phyloP scores from a whole-genome alignment of 2,329 filamentous ascomycete genomes.

The Diaporthe citriasiana region DNA sequence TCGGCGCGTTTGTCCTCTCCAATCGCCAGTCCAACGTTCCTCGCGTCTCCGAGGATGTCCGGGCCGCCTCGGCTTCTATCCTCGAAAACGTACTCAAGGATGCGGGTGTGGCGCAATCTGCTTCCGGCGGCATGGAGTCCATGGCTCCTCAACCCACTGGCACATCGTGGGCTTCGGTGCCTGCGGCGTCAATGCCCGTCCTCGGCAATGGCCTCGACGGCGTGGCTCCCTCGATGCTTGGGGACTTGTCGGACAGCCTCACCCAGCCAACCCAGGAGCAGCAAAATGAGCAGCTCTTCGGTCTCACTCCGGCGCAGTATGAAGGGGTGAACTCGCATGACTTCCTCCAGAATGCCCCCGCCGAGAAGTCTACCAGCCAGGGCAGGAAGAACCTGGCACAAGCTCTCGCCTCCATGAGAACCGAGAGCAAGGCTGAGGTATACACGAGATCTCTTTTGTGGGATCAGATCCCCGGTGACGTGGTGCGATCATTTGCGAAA shows the following conservation, averaged over 20 bases:
- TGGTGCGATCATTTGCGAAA: conserved; percentile 92
- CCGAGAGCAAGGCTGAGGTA: conserved; percentile 83
- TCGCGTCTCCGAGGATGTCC: conserved; percentile 84
- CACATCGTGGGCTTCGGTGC: conserved; percentile 61
- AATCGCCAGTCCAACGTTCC: conserved; percentile 84
- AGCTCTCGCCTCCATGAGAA: conserved; percentile 84
- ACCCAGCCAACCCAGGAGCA: conserved; percentile 86
- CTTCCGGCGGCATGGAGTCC: conserved; percentile 58
- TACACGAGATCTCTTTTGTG: conserved; percentile 94
- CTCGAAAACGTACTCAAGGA: conserved; percentile 88
- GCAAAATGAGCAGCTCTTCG: conserved; percentile 89
- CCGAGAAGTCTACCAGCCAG: conserved; percentile 69
- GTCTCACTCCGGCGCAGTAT: conserved; percentile 88
- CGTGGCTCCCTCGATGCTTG: conserved; percentile 72
- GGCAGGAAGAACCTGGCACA: conserved; percentile 83
- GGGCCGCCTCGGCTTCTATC: conserved; percentile 81
- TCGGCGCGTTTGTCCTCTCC: conserved; percentile 95
- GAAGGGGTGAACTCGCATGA: conserved; percentile 84
- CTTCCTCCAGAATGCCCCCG: conserved; percentile 71
- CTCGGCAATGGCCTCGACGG: conserved; percentile 62
- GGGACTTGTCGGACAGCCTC: conserved; percentile 76
- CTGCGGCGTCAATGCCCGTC: conserved; percentile 53
- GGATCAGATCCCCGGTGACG: conserved; percentile 93
- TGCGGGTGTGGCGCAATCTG: conserved; percentile 70
- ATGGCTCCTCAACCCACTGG: conserved; percentile 68